Base-by-base conservation (phyloP, 1,284 basidiomycete genomes). In the Marasmius sp. region DNA sequence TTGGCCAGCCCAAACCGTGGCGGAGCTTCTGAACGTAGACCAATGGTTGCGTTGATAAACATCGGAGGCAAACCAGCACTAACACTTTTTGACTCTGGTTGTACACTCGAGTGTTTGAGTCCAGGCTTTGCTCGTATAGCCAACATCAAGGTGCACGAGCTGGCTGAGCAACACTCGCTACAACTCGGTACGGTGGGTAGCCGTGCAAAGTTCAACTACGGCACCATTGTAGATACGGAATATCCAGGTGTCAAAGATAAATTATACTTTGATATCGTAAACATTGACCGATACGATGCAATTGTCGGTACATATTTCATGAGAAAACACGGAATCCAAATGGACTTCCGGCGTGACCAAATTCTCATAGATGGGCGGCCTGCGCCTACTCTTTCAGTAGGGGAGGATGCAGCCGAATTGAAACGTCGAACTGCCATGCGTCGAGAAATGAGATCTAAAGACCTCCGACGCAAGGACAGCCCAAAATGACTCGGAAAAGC, bases 281-380 rank as follows among this genome's bases (percentile, higher is more conserved):
- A 77, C 59, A 27, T 76, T 0, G 74, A 74, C 52, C 57, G 66
- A 0, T 76, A 76, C 58, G 72, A 76, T 51, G 52, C 66, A 0
- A 66, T 77, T 1, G 60, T 76, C 0, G 74, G 74, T 2, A 71
- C 71, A 0, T 68, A 69, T 4, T 75, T 72, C 64, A 66, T 75
- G 57, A 37, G 52, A 6, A 45, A 65, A 45, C 58, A 69, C 51
- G 60, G 66, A 3, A 65, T 74, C 1, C 20, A 64, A 1, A 53
- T 76, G 0, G 71, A 74, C 58, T 73, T 77, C 56, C 55, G 67
- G 34, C 53, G 61, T 3, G 37, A 66, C 33, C 55, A 36, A 2
- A 66, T 72, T 14, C 14, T 27, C 1, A 55, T 69, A 3, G 49
- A 50, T 0, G 62, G 61, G 1, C 38, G 58, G 10, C 22, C 49